phyloP scores from a whole-genome alignment of 1,284 basidiomycete species.

The Tylopilus orsonianus region DNA sequence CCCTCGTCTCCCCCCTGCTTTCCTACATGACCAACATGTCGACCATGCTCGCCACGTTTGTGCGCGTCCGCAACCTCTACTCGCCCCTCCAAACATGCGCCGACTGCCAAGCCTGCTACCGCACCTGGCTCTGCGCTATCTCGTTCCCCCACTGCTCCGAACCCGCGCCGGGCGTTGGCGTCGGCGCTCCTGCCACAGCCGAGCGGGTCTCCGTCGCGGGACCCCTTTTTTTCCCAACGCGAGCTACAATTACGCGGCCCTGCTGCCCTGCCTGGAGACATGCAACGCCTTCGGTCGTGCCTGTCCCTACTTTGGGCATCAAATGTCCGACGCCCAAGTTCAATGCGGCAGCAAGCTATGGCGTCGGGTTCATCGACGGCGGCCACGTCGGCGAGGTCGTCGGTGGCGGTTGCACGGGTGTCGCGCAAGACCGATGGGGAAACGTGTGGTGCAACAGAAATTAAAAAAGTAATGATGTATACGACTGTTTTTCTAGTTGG shows the following conservation, averaged over 20 bases:
- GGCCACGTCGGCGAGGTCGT: constrained; percentile 47
- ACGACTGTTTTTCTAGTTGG: no score
- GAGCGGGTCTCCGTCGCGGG: constrained; percentile 41
- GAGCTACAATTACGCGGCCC: constrained; percentile 49
- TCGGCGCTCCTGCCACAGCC: constrained; percentile 48
- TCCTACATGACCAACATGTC: constrained; percentile 74
- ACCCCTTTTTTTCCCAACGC: constrained; percentile 48
- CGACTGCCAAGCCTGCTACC: constrained; percentile 74
- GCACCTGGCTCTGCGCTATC: constrained; percentile 76
- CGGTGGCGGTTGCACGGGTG: constrained; percentile 49
- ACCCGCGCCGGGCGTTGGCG: constrained; percentile 32
- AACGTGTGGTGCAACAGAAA: constrained; percentile 74
- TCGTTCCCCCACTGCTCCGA: constrained; percentile 74
- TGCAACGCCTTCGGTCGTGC: constrained; percentile 74
- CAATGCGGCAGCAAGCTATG: constrained; percentile 73
- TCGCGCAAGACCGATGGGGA: constrained; percentile 69
- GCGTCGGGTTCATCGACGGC: constrained; percentile 66
- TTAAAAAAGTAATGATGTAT: no score
- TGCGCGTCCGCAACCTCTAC: constrained; percentile 81
- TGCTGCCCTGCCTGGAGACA: constrained; percentile 77
- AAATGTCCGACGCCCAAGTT: constrained; percentile 64
- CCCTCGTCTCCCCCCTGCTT: constrained; percentile 50
- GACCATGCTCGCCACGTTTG: constrained; percentile 63
- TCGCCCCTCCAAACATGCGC: constrained; percentile 75
- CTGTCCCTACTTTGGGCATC: constrained; percentile 72